Conservation (phyloP, 2,329 filamentous ascomycete genomes). For the Claviceps maximensis region DNA sequence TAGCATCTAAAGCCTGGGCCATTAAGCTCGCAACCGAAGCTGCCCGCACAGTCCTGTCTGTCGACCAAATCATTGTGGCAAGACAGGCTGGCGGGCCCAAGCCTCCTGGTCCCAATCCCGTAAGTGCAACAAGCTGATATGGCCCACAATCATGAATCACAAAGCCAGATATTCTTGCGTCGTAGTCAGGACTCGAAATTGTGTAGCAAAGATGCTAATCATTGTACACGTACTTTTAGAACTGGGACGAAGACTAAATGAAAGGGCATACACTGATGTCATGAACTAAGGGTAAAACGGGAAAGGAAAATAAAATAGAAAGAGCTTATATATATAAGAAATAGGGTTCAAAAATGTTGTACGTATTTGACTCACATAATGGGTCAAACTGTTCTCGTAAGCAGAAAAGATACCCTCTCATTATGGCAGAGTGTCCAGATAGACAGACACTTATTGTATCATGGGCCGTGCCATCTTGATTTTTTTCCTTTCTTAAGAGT, state of each 20-base stretch:
- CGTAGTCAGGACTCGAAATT: too few relatives aligned
- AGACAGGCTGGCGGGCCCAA: conserved; percentile 95
- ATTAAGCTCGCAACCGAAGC: conserved; percentile 95
- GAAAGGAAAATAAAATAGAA: background rate
- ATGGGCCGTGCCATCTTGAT: background rate
- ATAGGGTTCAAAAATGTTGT: background rate
- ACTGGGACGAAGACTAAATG: conserved; percentile 50
- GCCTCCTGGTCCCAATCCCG: conserved; percentile 82
- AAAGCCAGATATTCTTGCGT: too few relatives aligned
- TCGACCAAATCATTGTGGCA: conserved; percentile 98
- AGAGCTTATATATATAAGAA: background rate
- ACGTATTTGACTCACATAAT: background rate
- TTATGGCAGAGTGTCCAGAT: background rate
- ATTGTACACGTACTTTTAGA: conserved; percentile 20
- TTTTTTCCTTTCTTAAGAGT: too few relatives aligned
- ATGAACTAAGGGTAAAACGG: background rate
- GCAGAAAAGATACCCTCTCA: background rate
- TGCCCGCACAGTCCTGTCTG: conserved; percentile 82
- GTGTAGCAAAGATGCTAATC: background rate
- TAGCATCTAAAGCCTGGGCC: conserved; percentile 89
- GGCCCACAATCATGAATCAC: too few relatives aligned
- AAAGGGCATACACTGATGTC: conserved; percentile 12
- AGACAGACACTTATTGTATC: background rate
- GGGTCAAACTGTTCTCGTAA: background rate
- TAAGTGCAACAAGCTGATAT: conserved; percentile 25